A percentile compares a stretch with the other conserved stretches of the same genome.
Evolutionary conservation across 768 basidiomycete genomes (phyloP).

Genomic region (Amanita exitialis): DNA sequence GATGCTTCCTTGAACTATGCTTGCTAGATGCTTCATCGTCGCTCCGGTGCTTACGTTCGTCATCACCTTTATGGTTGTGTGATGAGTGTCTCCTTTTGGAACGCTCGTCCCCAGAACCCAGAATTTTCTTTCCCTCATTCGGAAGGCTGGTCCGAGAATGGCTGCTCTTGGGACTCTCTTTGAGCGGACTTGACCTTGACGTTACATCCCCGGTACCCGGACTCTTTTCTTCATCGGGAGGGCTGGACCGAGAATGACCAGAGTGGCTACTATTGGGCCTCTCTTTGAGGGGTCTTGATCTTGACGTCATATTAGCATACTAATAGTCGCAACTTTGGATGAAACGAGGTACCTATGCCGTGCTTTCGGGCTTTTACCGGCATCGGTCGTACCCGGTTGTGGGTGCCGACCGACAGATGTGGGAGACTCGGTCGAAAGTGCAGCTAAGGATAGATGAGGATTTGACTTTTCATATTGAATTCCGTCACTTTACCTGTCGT

Average conservation of each 20-base stretch:
- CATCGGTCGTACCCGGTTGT: background rate
- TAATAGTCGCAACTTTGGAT: background rate
- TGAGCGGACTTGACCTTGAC: background rate
- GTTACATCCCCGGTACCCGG: background rate
- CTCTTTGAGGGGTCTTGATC: background rate
- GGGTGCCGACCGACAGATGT: background rate
- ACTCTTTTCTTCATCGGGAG: background rate
- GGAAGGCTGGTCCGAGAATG: background rate
- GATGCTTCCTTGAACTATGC: slow-evolving; percentile 5
- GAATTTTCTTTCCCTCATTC: background rate
- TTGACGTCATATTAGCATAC: background rate
- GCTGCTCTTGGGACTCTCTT: background rate
- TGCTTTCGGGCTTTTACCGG: background rate
- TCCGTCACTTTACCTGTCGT: background rate
- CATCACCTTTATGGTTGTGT: background rate
- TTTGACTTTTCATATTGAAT: background rate
- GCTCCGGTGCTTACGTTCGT: background rate
- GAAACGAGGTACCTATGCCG: background rate
- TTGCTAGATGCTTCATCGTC: slow-evolving; percentile 5
- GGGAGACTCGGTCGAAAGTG: background rate
- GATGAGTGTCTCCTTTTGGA: background rate
- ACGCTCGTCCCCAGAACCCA: background rate
- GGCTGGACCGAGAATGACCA: background rate
- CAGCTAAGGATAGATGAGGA: background rate
- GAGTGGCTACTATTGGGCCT: background rate